These are phyloP conservation scores for Cladosporium austrohemisphaericum DNA, from an alignment of 2,329 filamentous ascomycete species.

Conservation along the genomic window DNA sequence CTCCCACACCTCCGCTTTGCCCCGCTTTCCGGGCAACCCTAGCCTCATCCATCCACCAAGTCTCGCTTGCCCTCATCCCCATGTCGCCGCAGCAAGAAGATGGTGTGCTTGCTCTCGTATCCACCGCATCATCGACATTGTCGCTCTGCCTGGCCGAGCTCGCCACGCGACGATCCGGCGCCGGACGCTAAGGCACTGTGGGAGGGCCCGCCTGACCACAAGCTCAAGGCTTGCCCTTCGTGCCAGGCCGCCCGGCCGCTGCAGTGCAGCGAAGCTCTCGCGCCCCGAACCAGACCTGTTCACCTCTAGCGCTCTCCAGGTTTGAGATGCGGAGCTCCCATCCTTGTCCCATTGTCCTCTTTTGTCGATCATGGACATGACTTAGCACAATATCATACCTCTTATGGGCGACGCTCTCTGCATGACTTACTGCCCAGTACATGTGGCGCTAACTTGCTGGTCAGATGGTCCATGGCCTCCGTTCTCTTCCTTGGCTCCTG, in stretches of 20 bases:
- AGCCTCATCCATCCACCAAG: no score
- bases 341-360: constrained; percentile 12
- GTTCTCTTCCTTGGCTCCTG: constrained; percentile 86
- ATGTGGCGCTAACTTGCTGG: constrained; percentile 15
- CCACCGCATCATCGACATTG: constrained; percentile 15
- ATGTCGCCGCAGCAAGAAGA: constrained; percentile 13
- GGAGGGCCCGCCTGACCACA: constrained; percentile 32
- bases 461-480: constrained; percentile 91
- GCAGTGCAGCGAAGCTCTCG: constrained; percentile 4
- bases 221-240: constrained; percentile 22
- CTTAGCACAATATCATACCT: constrained; percentile 11
- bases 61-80: constrained; percentile 10
- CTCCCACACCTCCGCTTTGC: constrained; percentile 4
- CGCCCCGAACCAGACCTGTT: constrained; percentile 7
- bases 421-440: constrained; percentile 11
- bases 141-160: constrained; percentile 7
- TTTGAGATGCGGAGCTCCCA: constrained; percentile 10
- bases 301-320: constrained; percentile 13
- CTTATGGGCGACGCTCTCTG: constrained; percentile 5
- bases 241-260: constrained; percentile 15
- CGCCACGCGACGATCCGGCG: constrained; percentile 27
- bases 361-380: constrained; percentile 13
- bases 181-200: constrained; percentile 30
- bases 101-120: constrained; percentile 16
- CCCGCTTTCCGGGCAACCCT: constrained; percentile 6